phyloP scores from a whole-genome alignment of 2,329 filamentous ascomycete genomes.

The Microdochium bolleyi region DNA sequence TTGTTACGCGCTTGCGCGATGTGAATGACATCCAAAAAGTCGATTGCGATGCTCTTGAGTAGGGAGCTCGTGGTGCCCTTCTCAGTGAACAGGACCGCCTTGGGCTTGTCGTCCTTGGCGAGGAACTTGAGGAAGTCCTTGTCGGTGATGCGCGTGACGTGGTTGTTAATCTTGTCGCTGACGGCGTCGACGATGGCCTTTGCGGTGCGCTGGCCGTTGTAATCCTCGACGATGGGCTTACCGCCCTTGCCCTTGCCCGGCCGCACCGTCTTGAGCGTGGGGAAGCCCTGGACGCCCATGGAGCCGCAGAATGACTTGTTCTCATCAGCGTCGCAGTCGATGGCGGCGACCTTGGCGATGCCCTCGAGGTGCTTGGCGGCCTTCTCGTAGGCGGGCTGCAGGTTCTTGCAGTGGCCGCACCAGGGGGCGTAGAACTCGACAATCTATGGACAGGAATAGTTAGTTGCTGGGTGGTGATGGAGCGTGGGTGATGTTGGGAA shows the following conservation, averaged over 20 bases:
- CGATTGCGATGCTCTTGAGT: slow-evolving; percentile 78
- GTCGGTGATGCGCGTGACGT: slow-evolving; percentile 75
- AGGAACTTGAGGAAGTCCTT: slow-evolving; percentile 74
- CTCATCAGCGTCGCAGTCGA: slow-evolving; percentile 88
- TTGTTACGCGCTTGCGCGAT: slow-evolving; percentile 81
- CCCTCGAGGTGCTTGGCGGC: slow-evolving; percentile 84
- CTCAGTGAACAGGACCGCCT: slow-evolving; percentile 87
- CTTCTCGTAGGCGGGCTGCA: slow-evolving; percentile 94
- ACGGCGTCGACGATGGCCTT: slow-evolving; percentile 83
- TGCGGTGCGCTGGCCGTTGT: slow-evolving; percentile 75
- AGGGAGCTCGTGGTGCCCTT: slow-evolving; percentile 84
- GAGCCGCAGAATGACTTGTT: slow-evolving; percentile 83
- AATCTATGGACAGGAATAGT: slow-evolving; percentile 29
- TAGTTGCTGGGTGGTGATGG: neutral
- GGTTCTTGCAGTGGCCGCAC: slow-evolving; percentile 95
- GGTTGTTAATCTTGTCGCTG: slow-evolving; percentile 81
- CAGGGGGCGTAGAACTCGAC: slow-evolving; percentile 93
- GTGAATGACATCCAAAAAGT: slow-evolving; percentile 73
- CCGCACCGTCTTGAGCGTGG: slow-evolving; percentile 87
- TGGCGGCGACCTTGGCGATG: slow-evolving; percentile 85
- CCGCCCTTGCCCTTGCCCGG: slow-evolving; percentile 71
- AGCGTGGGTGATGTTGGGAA: neutral
- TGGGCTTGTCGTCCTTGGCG: slow-evolving; percentile 57
- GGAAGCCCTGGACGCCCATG: slow-evolving; percentile 90
- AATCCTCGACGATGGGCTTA: slow-evolving; percentile 81